A percentile compares a stretch with the other conserved stretches of the same genome.
phyloP scores from a whole-genome alignment of 495 filamentous ascomycete genomes.

The Aspergillus indologenus region DNA sequence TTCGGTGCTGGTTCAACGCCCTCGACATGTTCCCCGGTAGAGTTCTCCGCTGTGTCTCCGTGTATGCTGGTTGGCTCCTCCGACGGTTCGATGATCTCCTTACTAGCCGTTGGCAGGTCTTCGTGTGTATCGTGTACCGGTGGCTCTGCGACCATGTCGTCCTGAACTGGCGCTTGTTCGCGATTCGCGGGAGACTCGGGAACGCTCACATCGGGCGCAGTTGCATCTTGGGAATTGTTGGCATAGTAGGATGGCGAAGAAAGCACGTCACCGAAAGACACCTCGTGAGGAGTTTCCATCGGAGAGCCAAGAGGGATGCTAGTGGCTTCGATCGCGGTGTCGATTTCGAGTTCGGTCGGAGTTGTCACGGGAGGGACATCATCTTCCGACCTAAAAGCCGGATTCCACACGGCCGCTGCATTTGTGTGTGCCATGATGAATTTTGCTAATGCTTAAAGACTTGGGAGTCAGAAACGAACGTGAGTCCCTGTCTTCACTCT shows the following conservation, averaged over 20 bases:
- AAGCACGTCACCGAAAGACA: background rate
- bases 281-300: constrained; percentile 1
- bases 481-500: constrained; percentile 7
- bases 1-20: constrained; percentile 1
- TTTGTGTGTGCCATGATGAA: constrained; percentile 19
- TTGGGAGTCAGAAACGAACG: background rate
- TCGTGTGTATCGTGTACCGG: background rate
- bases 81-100: background rate
- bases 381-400: constrained; percentile 36
- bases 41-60: background rate
- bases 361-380: constrained; percentile 11
- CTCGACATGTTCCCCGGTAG: background rate
- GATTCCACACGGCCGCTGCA: constrained; percentile 38
- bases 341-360: constrained; percentile 12
- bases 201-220: constrained; percentile 1
- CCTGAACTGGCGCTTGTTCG: background rate
- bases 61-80: background rate
- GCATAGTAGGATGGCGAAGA: background rate
- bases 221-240: background rate
- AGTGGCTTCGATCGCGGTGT: constrained; percentile 8
- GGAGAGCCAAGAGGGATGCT: constrained; percentile 6
- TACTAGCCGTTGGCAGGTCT: constrained; percentile 1
- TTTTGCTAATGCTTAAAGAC: constrained; percentile 13
- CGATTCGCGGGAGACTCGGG: background rate
- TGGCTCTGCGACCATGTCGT: background rate